Evolutionary conservation across 2,329 filamentous ascomycete genomes (phyloP).

Genomic region (Nannizzia gypsea): DNA sequence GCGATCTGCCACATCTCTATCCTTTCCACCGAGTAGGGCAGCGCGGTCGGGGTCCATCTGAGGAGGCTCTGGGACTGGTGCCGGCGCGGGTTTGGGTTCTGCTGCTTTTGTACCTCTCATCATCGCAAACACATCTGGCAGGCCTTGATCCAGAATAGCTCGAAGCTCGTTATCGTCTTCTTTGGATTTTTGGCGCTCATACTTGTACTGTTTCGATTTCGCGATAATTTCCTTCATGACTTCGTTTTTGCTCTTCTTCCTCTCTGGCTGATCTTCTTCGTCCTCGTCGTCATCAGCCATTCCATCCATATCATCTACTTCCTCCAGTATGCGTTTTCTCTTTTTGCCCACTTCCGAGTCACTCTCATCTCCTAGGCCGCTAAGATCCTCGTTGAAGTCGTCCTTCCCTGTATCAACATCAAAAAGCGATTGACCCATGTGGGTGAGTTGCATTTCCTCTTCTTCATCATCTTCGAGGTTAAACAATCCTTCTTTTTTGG

Average conservation of each 20-base stretch:
- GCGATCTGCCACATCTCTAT: slow-evolving; percentile 61
- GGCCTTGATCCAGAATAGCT: slow-evolving; percentile 70
- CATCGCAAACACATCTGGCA: slow-evolving; percentile 63
- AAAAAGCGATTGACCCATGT: slow-evolving; percentile 67
- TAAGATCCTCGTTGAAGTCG: slow-evolving; percentile 67
- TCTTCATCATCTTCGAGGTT: slow-evolving; percentile 77
- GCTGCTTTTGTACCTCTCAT: slow-evolving; percentile 49
- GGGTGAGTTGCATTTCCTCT: slow-evolving; percentile 61
- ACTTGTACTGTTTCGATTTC: slow-evolving; percentile 92
- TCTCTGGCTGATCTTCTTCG: slow-evolving; percentile 51
- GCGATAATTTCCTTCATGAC: slow-evolving; percentile 97
- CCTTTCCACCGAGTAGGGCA: slow-evolving; percentile 47
- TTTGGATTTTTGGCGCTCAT: slow-evolving; percentile 81
- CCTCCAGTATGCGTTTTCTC: slow-evolving; percentile 38
- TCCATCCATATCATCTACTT: slow-evolving; percentile 33
- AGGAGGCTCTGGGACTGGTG: slow-evolving; percentile 32
- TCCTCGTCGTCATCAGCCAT: slow-evolving; percentile 35
- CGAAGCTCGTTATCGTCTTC: slow-evolving; percentile 86
- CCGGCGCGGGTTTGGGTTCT: slow-evolving; percentile 37
- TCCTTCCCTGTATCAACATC: slow-evolving; percentile 46
- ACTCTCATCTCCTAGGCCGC: slow-evolving; percentile 45
- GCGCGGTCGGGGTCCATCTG: slow-evolving; percentile 53
- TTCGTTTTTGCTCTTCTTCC: slow-evolving; percentile 90
- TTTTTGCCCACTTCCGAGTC: slow-evolving; percentile 43
- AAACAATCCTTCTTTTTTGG: slow-evolving; percentile 70